Base-by-base conservation (phyloP, 2,329 filamentous ascomycete species). In the Cyphellophora europaea region DNA sequence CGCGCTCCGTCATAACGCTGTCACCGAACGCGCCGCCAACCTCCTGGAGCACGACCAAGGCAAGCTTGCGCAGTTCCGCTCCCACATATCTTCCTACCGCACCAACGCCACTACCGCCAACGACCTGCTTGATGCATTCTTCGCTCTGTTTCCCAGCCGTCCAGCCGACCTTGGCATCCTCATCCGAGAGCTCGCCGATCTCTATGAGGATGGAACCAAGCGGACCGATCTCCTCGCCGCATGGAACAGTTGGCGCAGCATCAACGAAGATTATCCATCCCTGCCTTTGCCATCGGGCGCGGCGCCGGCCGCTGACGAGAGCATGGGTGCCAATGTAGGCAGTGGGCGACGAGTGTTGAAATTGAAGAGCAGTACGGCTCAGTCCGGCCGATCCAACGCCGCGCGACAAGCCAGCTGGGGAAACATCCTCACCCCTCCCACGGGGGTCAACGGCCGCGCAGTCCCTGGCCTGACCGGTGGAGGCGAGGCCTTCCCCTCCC, bases 171-270 rank as follows among this genome's bases (percentile, higher is more conserved):
- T 98, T 0, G 88, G 88, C 11, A 95, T 88, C 16, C 71, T 98
- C 1, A 74, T 96, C 43, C 83, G 89, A 42, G 91, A 98, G 54
- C 73, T 95, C 3, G 83, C 89, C 4, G 89, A 96, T 34, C 76
- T 98, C 8, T 96, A 91, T 49, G 89, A 98, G 49, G 81, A 93
- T 48, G 71, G 80, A 32, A 55, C 58, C 12, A 94, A 93, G 54
- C 77, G 77, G 1, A 78, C 81, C 34, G 69, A 66, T 1, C 64
- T 98, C 3, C 73, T 87, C 16, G 81, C 81, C 50, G 85, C 88
- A 1, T 95, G 89, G 87, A 85, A 86, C 49, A 84, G 94, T 59
- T 95, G 89, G 85, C 84, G 85, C 30, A 87, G 87, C 23, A 91
- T 93, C 61, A 93, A 93, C 47, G 88, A 95, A 58, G 88, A 95